Evolutionary conservation across 768 basidiomycete genomes (phyloP).

Genomic region (Astraeus odoratus): DNA sequence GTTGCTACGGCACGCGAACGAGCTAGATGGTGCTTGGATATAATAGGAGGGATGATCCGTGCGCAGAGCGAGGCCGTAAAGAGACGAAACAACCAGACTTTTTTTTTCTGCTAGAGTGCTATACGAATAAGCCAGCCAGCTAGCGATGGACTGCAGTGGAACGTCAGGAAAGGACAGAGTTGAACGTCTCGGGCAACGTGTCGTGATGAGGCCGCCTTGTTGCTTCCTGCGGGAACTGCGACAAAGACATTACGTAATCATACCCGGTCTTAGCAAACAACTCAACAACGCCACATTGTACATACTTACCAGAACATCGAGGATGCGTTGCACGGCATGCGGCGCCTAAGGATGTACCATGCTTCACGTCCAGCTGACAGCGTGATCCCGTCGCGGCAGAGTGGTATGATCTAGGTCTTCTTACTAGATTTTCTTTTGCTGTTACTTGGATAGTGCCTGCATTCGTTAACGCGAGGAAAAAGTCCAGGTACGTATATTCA

Average conservation of each 20-base stretch:
- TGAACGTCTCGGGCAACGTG: background rate
- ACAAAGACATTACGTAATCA: background rate
- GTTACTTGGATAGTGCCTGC: too few species aligned
- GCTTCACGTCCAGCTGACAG: too few species aligned
- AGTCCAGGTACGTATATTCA: background rate
- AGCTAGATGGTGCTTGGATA: too few species aligned
- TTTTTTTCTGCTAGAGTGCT: background rate
- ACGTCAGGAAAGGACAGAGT: background rate
- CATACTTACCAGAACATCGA: too few species aligned
- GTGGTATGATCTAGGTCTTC: too few species aligned
- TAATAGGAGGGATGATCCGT: too few species aligned
- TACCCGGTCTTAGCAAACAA: too few species aligned
- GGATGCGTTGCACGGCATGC: too few species aligned
- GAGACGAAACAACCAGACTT: background rate
- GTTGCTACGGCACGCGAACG: background rate
- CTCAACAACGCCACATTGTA: too few species aligned
- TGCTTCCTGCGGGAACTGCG: background rate
- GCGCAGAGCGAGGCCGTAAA: conserved; percentile 4
- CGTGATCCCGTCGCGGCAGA: too few species aligned
- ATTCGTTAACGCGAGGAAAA: too few species aligned
- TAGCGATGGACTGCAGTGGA: background rate
- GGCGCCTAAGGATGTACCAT: too few species aligned
- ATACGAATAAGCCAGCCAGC: conserved; percentile 7
- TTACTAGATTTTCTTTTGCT: background rate
- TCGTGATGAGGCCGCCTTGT: background rate